phyloP scores from a whole-genome alignment of 371 early-diverging fungal genomes.

The Mortierella polycephala region DNA sequence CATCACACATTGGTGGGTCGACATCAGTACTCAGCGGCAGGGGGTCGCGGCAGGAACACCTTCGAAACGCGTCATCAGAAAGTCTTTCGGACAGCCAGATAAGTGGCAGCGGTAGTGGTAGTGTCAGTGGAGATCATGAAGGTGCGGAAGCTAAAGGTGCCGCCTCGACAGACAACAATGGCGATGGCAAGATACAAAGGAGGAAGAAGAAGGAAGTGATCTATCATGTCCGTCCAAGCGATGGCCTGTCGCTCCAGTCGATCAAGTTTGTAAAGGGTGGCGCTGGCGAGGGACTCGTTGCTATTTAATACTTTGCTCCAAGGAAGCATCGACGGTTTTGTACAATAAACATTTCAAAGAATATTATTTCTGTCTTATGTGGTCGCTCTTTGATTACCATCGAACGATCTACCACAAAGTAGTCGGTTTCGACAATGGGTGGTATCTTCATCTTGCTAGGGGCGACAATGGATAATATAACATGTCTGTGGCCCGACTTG shows the following conservation, averaged over 20 bases:
- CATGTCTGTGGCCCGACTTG: too few relatives aligned
- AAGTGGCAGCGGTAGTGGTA: slow-evolving; percentile 18
- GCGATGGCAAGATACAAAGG: slow-evolving; percentile 5
- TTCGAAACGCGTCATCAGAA: slow-evolving; percentile 20
- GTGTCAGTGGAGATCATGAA: neutral
- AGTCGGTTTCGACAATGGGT: too few relatives aligned
- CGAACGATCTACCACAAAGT: too few relatives aligned
- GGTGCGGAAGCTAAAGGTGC: neutral
- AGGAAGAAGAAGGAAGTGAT: slow-evolving; percentile 37
- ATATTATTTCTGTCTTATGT: too few relatives aligned
- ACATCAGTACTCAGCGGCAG: slow-evolving; percentile 20
- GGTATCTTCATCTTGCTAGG: too few relatives aligned
- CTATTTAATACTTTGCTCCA: slow-evolving; percentile 18
- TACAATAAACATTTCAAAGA: too few relatives aligned
- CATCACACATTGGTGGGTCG: slow-evolving; percentile 37
- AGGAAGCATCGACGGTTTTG: too few relatives aligned
- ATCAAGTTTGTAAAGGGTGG: slow-evolving; percentile 49
- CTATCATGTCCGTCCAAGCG: slow-evolving; percentile 38
- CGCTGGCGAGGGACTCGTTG: slow-evolving; percentile 30
- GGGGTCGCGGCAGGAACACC: slow-evolving; percentile 11
- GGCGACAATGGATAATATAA: too few relatives aligned
- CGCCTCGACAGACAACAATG: neutral
- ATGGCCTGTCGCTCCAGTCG: slow-evolving; percentile 39
- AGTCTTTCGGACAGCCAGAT: slow-evolving; percentile 30
- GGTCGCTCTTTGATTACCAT: too few relatives aligned